These are phyloP conservation scores for Neophaeococcomyces aloes DNA, from an alignment of 2,329 filamentous ascomycete species.

Conservation along the genomic window DNA sequence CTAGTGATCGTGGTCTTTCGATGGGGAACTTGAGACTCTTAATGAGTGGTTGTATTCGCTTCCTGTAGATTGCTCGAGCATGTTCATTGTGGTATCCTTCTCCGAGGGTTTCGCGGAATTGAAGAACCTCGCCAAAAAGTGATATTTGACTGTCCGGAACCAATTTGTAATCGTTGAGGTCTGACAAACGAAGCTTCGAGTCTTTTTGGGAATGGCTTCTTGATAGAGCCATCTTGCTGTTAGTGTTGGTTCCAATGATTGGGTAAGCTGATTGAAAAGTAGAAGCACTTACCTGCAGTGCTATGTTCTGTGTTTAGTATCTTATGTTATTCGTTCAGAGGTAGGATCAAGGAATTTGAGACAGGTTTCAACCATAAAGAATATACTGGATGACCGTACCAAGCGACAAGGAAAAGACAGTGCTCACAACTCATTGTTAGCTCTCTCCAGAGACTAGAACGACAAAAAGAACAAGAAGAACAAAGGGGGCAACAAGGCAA, in stretches of 20 bases:
- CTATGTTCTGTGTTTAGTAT: background rate
- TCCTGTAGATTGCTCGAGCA: background rate
- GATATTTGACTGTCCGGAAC: slow-evolving; percentile 2
- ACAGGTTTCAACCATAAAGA: too few species aligned
- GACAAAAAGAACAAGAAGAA: too few species aligned
- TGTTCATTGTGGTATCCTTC: slow-evolving; percentile 2
- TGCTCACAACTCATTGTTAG: too few species aligned
- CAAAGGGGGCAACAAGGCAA: too few species aligned
- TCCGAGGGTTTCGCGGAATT: background rate
- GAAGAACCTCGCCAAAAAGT: slow-evolving; percentile 3
- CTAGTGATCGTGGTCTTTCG: background rate
- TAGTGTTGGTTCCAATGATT: background rate
- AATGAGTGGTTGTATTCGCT: slow-evolving; percentile 1
- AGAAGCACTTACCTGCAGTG: slow-evolving; percentile 3
- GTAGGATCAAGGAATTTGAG: too few species aligned
- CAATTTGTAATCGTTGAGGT: slow-evolving; percentile 1
- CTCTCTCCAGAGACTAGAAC: too few species aligned
- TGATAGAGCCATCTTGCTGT: background rate
- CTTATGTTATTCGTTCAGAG: background rate
- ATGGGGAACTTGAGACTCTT: slow-evolving; percentile 3
- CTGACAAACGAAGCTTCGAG: background rate
- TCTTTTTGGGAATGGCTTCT: slow-evolving; percentile 1
- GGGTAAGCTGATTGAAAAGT: background rate
- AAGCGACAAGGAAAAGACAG: too few species aligned
- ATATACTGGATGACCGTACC: too few species aligned